Conservation (phyloP, 345 rosid species). For the Barbarea vulgaris region DNA sequence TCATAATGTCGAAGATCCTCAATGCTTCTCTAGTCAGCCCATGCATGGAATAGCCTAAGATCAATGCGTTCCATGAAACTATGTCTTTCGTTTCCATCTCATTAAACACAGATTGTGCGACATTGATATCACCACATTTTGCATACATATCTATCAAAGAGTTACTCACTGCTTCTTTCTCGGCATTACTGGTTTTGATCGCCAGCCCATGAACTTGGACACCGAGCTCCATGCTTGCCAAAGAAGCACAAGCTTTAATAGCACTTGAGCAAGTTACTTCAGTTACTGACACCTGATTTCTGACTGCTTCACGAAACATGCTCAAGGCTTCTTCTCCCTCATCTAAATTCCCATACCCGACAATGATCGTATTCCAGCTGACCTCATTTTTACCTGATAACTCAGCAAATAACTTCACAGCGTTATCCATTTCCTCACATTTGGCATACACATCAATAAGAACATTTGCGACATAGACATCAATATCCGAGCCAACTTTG, state of each 20-base stretch:
- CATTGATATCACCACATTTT: conserved; percentile 74
- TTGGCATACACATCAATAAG: conserved; percentile 82
- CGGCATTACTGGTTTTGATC: conserved; percentile 59
- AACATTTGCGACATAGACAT: conserved; percentile 74
- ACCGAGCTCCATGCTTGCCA: conserved; percentile 76
- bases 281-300: conserved; percentile 53
- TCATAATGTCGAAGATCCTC: conserved; percentile 62
- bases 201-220: conserved; percentile 67
- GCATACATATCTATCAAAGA: conserved; percentile 94
- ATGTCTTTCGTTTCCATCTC: conserved; percentile 49
- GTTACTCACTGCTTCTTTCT: conserved; percentile 60
- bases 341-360: conserved; percentile 60
- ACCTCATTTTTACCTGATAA: conserved; percentile 58
- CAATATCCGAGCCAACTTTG: conserved; percentile 52
- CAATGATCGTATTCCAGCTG: conserved; percentile 87
- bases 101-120: conserved; percentile 62
- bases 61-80: conserved; percentile 83
- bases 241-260: conserved; percentile 76
- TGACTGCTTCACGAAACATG: conserved; percentile 62
- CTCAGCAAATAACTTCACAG: conserved; percentile 61
- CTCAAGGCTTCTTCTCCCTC: conserved; percentile 61
- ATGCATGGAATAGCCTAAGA: conserved; percentile 81
- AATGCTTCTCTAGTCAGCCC: conserved; percentile 66
- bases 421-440: conserved; percentile 65
- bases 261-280: conserved; percentile 82